Conservation (phyloP, 306 rosid species). For the Mimosa pudica region DNA sequence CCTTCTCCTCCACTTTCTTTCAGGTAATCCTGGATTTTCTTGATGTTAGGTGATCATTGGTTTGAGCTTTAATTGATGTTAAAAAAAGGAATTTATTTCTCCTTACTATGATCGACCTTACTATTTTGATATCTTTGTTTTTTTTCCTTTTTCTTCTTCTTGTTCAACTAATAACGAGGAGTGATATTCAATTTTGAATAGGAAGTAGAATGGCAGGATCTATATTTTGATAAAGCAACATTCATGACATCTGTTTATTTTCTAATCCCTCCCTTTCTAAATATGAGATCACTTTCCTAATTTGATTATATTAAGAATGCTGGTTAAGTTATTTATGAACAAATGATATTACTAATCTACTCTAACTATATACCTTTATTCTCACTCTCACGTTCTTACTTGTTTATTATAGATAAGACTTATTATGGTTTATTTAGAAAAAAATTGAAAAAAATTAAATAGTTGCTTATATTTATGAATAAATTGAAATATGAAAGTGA, state of each 20-base stretch:
- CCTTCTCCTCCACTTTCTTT: slow-evolving; percentile 75
- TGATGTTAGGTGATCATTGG: not conserved
- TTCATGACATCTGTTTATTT: not conserved
- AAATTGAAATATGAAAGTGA: no score
- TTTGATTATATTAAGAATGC: no score
- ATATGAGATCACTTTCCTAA: no score
- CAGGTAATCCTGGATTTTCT: slow-evolving; percentile 45
- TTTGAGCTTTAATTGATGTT: not conserved
- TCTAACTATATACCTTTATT: no score
- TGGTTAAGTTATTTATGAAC: no score
- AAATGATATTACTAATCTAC: no score
- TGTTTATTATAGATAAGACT: no score
- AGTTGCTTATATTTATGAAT: no score
- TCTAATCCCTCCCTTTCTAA: no score
- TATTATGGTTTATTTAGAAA: no score
- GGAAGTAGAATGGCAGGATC: not conserved
- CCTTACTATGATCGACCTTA: not conserved
- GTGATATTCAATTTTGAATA: not conserved
- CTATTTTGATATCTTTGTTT: not conserved
- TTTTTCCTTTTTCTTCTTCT: not conserved
- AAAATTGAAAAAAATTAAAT: no score
- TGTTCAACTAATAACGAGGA: not conserved
- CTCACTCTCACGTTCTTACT: no score
- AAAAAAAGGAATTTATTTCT: not conserved
- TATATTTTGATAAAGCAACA: not conserved